phyloP scores from a whole-genome alignment of 352 stramenopile species.

The Thalassiosira mediterranea region DNA sequence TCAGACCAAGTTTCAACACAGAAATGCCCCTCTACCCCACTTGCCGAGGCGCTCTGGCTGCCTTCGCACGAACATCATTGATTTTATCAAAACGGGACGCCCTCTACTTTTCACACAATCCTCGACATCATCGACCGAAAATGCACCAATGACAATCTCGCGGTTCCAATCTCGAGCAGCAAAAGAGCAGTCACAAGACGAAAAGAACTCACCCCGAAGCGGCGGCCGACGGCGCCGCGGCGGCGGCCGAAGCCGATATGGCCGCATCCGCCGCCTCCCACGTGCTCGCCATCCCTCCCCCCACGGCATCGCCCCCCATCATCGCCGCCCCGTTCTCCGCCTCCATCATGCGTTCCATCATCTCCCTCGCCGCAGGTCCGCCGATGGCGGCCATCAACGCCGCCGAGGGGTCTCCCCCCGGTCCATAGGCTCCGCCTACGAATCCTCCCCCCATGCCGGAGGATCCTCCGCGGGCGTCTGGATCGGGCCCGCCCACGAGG shows the following conservation, averaged over 20 bases:
- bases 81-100: too few relatives aligned
- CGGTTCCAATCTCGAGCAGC: background rate
- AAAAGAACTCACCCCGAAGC: too few relatives aligned
- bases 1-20: too few relatives aligned
- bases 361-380: constrained; percentile 21
- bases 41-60: too few relatives aligned
- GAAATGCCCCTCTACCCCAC: too few relatives aligned
- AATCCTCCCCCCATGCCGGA: background rate
- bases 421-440: background rate
- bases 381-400: constrained; percentile 24
- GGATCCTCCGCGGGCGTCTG: constrained; percentile 1
- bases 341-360: constrained; percentile 27
- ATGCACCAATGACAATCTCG: background rate
- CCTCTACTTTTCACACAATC: too few relatives aligned
- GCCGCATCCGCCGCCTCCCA: too few relatives aligned
- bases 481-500: constrained; percentile 60
- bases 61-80: too few relatives aligned
- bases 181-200: background rate
- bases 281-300: too few relatives aligned
- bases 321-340: background rate
- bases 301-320: too few relatives aligned
- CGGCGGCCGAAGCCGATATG: too few relatives aligned
- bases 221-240: background rate
- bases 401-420: background rate
- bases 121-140: too few relatives aligned